Base-by-base conservation (phyloP, 805 yeast genomes). In the Candida dajiaensis region DNA sequence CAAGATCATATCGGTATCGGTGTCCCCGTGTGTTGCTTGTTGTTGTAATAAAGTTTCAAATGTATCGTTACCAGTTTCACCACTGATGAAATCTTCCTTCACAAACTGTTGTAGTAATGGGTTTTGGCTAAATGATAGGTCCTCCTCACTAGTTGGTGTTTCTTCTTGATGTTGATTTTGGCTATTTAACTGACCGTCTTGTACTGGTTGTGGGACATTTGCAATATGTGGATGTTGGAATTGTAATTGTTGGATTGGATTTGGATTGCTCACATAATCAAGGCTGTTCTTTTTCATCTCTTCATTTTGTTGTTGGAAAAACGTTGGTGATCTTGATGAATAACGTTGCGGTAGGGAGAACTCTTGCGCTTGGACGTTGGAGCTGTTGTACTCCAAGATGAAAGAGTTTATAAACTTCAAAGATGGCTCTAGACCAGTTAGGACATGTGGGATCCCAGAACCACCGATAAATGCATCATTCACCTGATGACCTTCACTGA, bases 401-500 rank as follows among this genome's bases (percentile, higher is more conserved):
- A 71, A 72, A n/a, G 78, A 70, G 54, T 77, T 76, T 65, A 80
- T 68, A 50, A 72, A 78, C 49, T 72, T 74, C 42, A 80, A 63
- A 1, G 82, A 74, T 40, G 65, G 67, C 55, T 69, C 71, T 11
- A 69, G 61, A 1, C 92, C 94, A 21, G 78, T 81, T 36, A 85
- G 64, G 2, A 83, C 77, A 63, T 85, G 94, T 1, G 90, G 89
- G 13, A 80, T 70, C 19, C 76, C 74, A 3, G 79, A 70, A 2
- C 87, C 86, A 4, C 80, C 80, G 26, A 72, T 68, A 58, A 70
- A 79, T 0, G 94, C 92, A 48, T 73, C 75, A 45, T 78, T 79
- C 6, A 86, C 94, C 59, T 85, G 92, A 57, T 83, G 89, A 13
- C 87, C 90, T 56, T 85, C 94, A 48, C 88, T 81, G 54, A 86